Percentiles rank a stretch among this genome's conserved stretches.
phyloP scores from a whole-genome alignment of 83 land plant genomes.

The Isoetes engelmannii region DNA sequence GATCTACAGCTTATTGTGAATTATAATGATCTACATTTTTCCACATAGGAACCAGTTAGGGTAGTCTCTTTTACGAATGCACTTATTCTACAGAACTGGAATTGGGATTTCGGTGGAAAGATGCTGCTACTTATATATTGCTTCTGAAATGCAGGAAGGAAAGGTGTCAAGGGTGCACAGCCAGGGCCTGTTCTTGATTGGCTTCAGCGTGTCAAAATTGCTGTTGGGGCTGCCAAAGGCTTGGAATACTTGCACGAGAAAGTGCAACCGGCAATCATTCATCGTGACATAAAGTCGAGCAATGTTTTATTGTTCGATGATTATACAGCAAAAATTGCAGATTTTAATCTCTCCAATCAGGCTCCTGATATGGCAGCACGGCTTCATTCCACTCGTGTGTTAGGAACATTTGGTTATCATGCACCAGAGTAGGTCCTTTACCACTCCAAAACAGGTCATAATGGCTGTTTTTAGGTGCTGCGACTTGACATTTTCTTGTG shows the following conservation, averaged over 20 bases:
- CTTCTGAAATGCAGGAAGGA: slow-evolving; percentile 30
- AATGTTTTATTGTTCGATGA: slow-evolving; percentile 54
- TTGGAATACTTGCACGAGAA: slow-evolving; percentile 55
- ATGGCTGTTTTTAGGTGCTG: neutral
- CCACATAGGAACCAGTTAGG: too few relatives aligned
- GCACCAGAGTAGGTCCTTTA: slow-evolving; percentile 44
- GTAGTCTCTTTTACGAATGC: too few relatives aligned
- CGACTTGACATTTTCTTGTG: neutral
- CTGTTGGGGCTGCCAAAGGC: slow-evolving; percentile 27
- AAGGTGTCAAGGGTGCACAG: slow-evolving; percentile 49
- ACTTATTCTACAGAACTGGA: too few relatives aligned
- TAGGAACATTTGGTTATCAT: slow-evolving; percentile 53
- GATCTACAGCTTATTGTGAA: too few relatives aligned
- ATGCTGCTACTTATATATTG: neutral
- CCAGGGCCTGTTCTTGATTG: slow-evolving; percentile 50
- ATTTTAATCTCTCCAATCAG: slow-evolving; percentile 45
- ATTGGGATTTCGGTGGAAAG: too few relatives aligned
- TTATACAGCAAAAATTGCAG: slow-evolving; percentile 40
- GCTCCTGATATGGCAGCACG: slow-evolving; percentile 55
- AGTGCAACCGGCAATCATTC: slow-evolving; percentile 43
- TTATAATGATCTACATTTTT: too few relatives aligned
- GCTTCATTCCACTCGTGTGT: slow-evolving; percentile 51
- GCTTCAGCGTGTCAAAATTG: slow-evolving; percentile 37
- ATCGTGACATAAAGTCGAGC: slow-evolving; percentile 54
- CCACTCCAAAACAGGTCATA: neutral